phyloP scores from a whole-genome alignment of 1,284 basidiomycete genomes.

The Malassezia cuniculi region DNA sequence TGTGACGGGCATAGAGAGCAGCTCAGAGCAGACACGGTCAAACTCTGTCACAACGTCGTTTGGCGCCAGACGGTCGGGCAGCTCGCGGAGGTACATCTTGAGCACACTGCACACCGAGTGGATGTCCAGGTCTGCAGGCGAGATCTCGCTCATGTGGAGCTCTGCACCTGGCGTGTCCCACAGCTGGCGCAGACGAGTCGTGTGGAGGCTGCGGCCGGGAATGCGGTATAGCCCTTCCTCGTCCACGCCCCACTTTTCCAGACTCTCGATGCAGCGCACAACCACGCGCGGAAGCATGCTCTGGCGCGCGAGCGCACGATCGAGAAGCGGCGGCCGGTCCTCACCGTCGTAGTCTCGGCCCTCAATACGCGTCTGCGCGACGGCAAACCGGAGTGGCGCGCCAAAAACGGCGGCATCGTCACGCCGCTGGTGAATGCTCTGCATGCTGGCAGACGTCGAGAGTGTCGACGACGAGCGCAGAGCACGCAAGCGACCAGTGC shows the following conservation, averaged over 20 bases:
- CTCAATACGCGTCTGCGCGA: slow-evolving; percentile 20
- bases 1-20: not conserved
- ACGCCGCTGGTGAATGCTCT: not conserved
- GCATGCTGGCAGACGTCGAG: slow-evolving; percentile 12
- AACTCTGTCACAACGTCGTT: slow-evolving; percentile 8
- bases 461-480: slow-evolving; percentile 12
- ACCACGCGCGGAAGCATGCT: slow-evolving; percentile 29
- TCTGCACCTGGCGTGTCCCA: slow-evolving; percentile 26
- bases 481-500: slow-evolving; percentile 1
- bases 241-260: slow-evolving; percentile 32
- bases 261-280: slow-evolving; percentile 32
- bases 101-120: slow-evolving; percentile 41
- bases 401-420: slow-evolving; percentile 17
- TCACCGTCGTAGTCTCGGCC: slow-evolving; percentile 13
- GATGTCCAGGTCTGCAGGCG: slow-evolving; percentile 38
- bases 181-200: slow-evolving; percentile 22
- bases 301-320: slow-evolving; percentile 21
- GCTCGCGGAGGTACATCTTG: slow-evolving; percentile 36
- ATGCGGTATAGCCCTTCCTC: slow-evolving; percentile 42
- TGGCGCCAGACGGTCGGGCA: slow-evolving; percentile 29
- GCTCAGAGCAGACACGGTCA: slow-evolving; percentile 13
- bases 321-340: slow-evolving; percentile 11
- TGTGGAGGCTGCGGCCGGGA: slow-evolving; percentile 36
- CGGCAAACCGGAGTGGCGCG: slow-evolving; percentile 26
- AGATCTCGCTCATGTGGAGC: slow-evolving; percentile 24